Base-by-base conservation (phyloP, 768 basidiomycete genomes). In the Boletus vermiculosoides region DNA sequence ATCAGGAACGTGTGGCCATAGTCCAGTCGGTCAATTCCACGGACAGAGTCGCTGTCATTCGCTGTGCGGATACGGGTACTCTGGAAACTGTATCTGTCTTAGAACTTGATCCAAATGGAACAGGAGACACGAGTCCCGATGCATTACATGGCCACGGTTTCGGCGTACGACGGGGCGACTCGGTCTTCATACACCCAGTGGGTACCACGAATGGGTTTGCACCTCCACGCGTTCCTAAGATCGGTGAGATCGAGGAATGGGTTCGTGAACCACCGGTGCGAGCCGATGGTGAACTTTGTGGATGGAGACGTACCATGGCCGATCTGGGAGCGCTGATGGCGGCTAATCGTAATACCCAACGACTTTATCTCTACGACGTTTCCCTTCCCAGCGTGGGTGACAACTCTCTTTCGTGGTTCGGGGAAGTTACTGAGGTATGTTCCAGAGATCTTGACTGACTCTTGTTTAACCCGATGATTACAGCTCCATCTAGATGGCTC, bases 81-180 rank as follows among this genome's bases (percentile, higher is more conserved):
- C 73, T 75, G 45, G 88, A 93, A 68, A 77, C 86, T 18, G 90
- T 87, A 12, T 90, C 93, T 36, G 80, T 91, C 12, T 79, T 98
- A 36, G 94, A 98, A 74, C 83, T 98, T 50, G 94, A 96, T 68
- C 86, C 90, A 10, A 90, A 92, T 64, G 92, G 92, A 30, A 78
- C 78, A 25, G 78, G 79, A 37, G 86, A 86, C 57, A 69, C 74
- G 61, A 74, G 77, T 57, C 74, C 73, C 8, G 72, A 76, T 33
- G 71, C 73, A 36, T 70, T 79, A 25, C 72, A 74, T 13, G 71
- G 76, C 34, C 86, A 89, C 36, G 84, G 81, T 45, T 82, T 90
- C 50, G 95, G 94, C 25, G 87, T 95, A 25, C 83, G 85, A 44
- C 80, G 89, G 22, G 92, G 93, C 16, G 91, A 95, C 68, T 83